Evolutionary conservation across 1,284 basidiomycete species (phyloP).

Genomic region (Amylostereum areolatum): DNA sequence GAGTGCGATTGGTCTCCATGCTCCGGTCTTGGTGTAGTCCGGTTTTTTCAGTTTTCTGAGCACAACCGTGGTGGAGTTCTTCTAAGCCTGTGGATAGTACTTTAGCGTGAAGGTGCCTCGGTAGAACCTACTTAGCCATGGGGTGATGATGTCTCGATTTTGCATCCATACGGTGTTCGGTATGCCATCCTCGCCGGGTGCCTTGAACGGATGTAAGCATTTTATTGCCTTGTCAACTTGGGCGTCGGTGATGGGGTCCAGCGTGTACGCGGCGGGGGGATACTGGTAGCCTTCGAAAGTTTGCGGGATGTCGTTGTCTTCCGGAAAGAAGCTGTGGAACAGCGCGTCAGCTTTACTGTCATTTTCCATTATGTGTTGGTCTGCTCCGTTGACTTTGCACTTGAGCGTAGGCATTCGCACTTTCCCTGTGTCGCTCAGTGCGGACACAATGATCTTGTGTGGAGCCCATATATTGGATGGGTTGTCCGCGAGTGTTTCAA

Average conservation of each 20-base stretch:
- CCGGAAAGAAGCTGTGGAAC: slow-evolving; percentile 26
- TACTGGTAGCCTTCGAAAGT: slow-evolving; percentile 11
- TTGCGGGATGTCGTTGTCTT: slow-evolving; percentile 6
- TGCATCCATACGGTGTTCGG: slow-evolving; percentile 29
- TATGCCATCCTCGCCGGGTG: slow-evolving; percentile 26
- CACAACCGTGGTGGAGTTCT: slow-evolving; percentile 25
- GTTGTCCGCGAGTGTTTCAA: too few relatives aligned
- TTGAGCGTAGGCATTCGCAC: slow-evolving; percentile 27
- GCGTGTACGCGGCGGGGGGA: too few relatives aligned
- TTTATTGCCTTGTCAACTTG: too few relatives aligned
- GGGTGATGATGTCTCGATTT: slow-evolving; percentile 18
- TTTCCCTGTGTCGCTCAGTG: too few relatives aligned
- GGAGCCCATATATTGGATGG: too few relatives aligned
- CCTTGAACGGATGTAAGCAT: slow-evolving; percentile 26
- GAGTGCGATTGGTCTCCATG: slow-evolving; percentile 36
- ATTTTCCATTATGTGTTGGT: too few relatives aligned
- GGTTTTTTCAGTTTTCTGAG: slow-evolving; percentile 32
- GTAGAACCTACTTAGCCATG: slow-evolving; percentile 23
- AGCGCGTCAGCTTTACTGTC: slow-evolving; percentile 22
- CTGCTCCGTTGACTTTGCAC: too few relatives aligned
- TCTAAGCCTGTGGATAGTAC: slow-evolving; percentile 27
- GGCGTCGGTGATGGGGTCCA: too few relatives aligned
- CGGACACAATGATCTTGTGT: too few relatives aligned
- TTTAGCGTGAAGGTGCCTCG: slow-evolving; percentile 19
- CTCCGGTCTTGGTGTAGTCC: slow-evolving; percentile 27